phyloP scores from a whole-genome alignment of 179 eudicot species.

The Carnegiea gigantea region DNA sequence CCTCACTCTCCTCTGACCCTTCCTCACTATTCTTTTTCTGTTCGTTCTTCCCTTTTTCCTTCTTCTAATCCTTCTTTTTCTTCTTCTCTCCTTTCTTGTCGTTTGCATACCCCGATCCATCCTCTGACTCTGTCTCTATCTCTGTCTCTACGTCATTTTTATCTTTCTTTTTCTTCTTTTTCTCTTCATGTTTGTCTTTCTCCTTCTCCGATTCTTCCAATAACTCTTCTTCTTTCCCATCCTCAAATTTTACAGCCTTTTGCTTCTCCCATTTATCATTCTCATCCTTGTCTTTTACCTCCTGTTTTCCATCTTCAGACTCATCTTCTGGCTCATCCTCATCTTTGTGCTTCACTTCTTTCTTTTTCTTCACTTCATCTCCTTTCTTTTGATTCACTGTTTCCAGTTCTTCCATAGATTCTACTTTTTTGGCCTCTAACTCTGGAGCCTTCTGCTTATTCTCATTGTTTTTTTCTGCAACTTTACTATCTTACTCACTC shows the following conservation, averaged over 20 bases:
- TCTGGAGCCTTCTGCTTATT: slow-evolving; percentile 15
- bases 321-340: slow-evolving; percentile 16
- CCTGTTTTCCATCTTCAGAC: slow-evolving; percentile 20
- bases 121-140: slow-evolving; percentile 26
- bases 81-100: slow-evolving; percentile 21
- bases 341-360: slow-evolving; percentile 12
- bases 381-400: neutral
- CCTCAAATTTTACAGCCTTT: slow-evolving; percentile 15
- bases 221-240: slow-evolving; percentile 21
- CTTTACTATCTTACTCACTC: slow-evolving; percentile 2
- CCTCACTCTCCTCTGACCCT: slow-evolving; percentile 22
- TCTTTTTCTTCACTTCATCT: neutral
- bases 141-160: slow-evolving; percentile 7
- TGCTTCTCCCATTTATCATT: slow-evolving; percentile 19
- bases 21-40: slow-evolving; percentile 19
- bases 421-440: slow-evolving; percentile 15
- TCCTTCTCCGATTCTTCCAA: slow-evolving; percentile 24
- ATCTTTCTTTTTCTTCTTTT: slow-evolving; percentile 19
- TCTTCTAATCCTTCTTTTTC: slow-evolving; percentile 24
- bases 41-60: slow-evolving; percentile 23
- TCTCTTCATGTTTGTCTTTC: slow-evolving; percentile 19
- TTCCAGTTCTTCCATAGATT: slow-evolving; percentile 18
- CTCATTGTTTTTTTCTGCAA: neutral
- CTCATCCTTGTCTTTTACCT: slow-evolving; percentile 28
- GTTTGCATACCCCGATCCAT: slow-evolving; percentile 11